phyloP scores from a whole-genome alignment of 2,329 filamentous ascomycete genomes.

The Apiospora phragmitis region DNA sequence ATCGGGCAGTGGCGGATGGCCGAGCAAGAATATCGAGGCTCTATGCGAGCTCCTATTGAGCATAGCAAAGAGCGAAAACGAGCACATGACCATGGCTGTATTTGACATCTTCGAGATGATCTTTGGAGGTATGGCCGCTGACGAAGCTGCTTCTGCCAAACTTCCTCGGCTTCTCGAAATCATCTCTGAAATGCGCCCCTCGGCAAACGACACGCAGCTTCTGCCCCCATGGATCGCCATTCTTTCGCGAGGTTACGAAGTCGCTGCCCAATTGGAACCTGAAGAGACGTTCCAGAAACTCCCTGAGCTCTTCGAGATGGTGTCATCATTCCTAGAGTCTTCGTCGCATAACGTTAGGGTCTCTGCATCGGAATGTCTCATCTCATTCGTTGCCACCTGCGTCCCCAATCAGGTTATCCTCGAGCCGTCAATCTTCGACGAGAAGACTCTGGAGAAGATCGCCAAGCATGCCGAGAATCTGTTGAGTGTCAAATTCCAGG shows the following conservation, averaged over 20 bases:
- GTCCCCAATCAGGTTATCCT: slow-evolving; percentile 80
- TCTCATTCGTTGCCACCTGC: slow-evolving; percentile 90
- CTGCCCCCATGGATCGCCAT: slow-evolving; percentile 97
- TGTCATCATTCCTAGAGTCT: slow-evolving; percentile 80
- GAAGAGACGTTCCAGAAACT: slow-evolving; percentile 91
- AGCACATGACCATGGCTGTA: slow-evolving; percentile 93
- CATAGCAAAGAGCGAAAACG: slow-evolving; percentile 87
- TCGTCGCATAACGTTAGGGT: slow-evolving; percentile 90
- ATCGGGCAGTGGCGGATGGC: slow-evolving; percentile 87
- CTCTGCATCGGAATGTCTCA: slow-evolving; percentile 90
- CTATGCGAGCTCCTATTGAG: slow-evolving; percentile 86
- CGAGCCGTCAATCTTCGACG: slow-evolving; percentile 88
- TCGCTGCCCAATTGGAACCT: slow-evolving; percentile 83
- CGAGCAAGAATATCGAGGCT: slow-evolving; percentile 90
- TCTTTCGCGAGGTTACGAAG: slow-evolving; percentile 89
- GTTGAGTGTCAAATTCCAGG: slow-evolving; percentile 87
- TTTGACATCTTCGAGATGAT: slow-evolving; percentile 99
- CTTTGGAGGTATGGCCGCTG: slow-evolving; percentile 79
- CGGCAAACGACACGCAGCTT: slow-evolving; percentile 90
- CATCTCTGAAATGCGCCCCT: slow-evolving; percentile 87
- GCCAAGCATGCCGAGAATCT: slow-evolving; percentile 72
- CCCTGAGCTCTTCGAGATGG: slow-evolving; percentile 78
- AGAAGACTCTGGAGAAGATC: slow-evolving; percentile 83
- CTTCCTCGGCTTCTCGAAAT: slow-evolving; percentile 86
- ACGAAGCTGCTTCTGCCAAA: slow-evolving; percentile 84